Conservation (phyloP, 1,284 basidiomycete genomes). For the Ustilago hordei region DNA sequence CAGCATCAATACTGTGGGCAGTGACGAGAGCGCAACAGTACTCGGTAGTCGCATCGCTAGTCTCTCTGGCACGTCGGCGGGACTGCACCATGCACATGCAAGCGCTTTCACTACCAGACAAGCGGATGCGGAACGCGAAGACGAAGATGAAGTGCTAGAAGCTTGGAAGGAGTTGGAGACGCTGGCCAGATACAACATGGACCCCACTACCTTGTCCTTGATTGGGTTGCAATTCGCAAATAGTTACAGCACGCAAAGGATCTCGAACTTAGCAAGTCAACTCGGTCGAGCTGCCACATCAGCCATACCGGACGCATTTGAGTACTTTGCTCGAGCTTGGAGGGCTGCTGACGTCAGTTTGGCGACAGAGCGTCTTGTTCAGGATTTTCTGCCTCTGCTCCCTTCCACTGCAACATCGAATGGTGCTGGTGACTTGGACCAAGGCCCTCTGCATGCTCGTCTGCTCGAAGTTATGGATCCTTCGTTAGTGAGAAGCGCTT, state of each 20-base stretch:
- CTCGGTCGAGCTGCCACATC: slow-evolving; percentile 1
- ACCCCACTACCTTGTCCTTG: slow-evolving; percentile 55
- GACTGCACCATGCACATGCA: slow-evolving; percentile 16
- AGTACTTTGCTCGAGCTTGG: slow-evolving; percentile 58
- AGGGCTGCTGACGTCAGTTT: slow-evolving; percentile 50
- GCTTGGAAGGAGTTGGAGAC: slow-evolving; percentile 41
- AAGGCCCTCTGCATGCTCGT: slow-evolving; percentile 10
- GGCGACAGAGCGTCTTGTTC: slow-evolving; percentile 53
- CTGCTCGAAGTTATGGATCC: slow-evolving; percentile 13
- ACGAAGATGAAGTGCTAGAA: slow-evolving; percentile 44
- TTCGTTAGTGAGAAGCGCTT: neutral
- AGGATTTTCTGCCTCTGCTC: slow-evolving; percentile 53
- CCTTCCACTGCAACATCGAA: slow-evolving; percentile 7
- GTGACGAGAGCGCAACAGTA: slow-evolving; percentile 52
- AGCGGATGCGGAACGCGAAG: slow-evolving; percentile 16
- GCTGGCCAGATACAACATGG: slow-evolving; percentile 56
- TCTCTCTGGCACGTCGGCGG: slow-evolving; percentile 26
- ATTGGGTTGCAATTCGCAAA: slow-evolving; percentile 52
- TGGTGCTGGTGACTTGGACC: slow-evolving; percentile 10
- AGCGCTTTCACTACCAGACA: neutral
- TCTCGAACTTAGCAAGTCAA: slow-evolving; percentile 13
- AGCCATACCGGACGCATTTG: slow-evolving; percentile 50
- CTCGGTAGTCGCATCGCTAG: slow-evolving; percentile 43
- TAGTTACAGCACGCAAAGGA: slow-evolving; percentile 11
- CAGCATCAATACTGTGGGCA: slow-evolving; percentile 49